These are phyloP conservation scores for Tetrahymena malaccensis DNA, from an alignment of 73 alveolate species.

Conservation along the genomic window DNA sequence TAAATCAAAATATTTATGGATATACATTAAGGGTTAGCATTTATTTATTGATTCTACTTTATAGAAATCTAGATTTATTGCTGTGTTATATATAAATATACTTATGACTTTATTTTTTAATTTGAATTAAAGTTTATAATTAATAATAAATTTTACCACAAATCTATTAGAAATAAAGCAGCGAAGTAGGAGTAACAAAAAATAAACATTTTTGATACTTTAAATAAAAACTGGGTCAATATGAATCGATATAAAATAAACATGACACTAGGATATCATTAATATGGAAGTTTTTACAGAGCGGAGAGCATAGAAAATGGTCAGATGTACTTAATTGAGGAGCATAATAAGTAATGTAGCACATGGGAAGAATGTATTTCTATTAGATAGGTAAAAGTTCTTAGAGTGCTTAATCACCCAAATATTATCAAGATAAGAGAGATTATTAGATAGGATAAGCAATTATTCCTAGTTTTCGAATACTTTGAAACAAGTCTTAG, in stretches of 20 bases:
- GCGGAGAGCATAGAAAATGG: constrained; percentile 55
- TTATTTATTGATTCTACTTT: too few species aligned
- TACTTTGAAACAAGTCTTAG: constrained; percentile 56
- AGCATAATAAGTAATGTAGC: constrained; percentile 62
- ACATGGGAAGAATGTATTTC: constrained; percentile 87
- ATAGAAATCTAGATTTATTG: too few species aligned
- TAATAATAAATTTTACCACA: background rate
- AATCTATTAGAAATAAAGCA: background rate
- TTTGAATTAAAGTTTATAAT: too few species aligned
- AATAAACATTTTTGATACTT: background rate
- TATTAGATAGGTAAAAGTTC: constrained; percentile 75
- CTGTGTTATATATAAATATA: too few species aligned
- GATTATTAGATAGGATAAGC: constrained; percentile 60
- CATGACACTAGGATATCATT: constrained; percentile 65
- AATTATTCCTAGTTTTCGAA: constrained; percentile 72
- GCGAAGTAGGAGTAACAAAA: background rate
- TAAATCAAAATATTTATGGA: too few species aligned
- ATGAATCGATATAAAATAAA: constrained; percentile 67
- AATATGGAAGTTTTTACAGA: constrained; percentile 66
- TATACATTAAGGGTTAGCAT: too few species aligned
- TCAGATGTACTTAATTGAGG: constrained; percentile 68
- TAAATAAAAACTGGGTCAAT: background rate
- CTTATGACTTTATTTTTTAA: too few species aligned
- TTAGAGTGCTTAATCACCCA: constrained; percentile 70
- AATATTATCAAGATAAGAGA: constrained; percentile 77